These are phyloP conservation scores for Globisporangium viniferum DNA, from an alignment of 352 stramenopile species.

Conservation along the genomic window DNA sequence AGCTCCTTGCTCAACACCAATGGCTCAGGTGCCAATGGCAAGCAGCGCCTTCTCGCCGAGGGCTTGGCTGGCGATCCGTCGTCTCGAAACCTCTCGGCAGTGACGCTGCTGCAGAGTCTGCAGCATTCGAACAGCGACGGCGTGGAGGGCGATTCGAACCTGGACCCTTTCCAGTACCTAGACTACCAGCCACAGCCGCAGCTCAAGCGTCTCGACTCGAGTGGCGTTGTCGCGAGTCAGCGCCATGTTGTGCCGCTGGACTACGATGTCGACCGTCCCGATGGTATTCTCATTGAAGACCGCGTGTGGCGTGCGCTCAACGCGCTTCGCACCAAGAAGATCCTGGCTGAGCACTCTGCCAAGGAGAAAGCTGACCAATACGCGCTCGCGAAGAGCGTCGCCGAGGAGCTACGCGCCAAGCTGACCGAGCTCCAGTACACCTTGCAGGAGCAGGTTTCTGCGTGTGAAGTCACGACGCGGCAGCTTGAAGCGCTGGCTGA, in stretches of 20 bases:
- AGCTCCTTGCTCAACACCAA: conserved; percentile 15
- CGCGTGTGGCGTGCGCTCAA: conserved; percentile 68
- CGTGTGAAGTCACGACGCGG: conserved; percentile 11
- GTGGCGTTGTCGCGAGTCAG: not conserved
- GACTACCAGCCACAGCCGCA: conserved; percentile 35
- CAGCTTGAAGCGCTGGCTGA: conserved; percentile 38
- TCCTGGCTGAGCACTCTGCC: conserved; percentile 50
- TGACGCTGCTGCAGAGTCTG: conserved; percentile 33
- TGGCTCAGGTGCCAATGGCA: conserved; percentile 16
- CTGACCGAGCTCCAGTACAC: conserved; percentile 38
- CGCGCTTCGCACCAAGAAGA: conserved; percentile 57
- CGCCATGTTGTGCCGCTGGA: conserved; percentile 64
- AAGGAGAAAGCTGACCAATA: conserved; percentile 58
- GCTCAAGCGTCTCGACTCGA: conserved; percentile 11
- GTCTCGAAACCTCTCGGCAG: conserved; percentile 23
- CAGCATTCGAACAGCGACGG: conserved; percentile 24
- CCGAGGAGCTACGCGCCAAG: conserved; percentile 50
- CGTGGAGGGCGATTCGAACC: conserved; percentile 41
- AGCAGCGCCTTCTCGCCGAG: conserved; percentile 48
- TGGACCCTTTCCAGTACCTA: conserved; percentile 74
- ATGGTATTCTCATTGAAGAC: conserved; percentile 62
- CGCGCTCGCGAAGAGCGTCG: conserved; percentile 37
- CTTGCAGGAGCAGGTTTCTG: conserved; percentile 25
- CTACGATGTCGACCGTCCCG: conserved; percentile 62
- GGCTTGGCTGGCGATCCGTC: conserved; percentile 23